Evolutionary conservation across 2,329 filamentous ascomycete species (phyloP), one percentile per base, ranked within the genome.

Genomic region (Trichoderma afroharzianum): DNA sequence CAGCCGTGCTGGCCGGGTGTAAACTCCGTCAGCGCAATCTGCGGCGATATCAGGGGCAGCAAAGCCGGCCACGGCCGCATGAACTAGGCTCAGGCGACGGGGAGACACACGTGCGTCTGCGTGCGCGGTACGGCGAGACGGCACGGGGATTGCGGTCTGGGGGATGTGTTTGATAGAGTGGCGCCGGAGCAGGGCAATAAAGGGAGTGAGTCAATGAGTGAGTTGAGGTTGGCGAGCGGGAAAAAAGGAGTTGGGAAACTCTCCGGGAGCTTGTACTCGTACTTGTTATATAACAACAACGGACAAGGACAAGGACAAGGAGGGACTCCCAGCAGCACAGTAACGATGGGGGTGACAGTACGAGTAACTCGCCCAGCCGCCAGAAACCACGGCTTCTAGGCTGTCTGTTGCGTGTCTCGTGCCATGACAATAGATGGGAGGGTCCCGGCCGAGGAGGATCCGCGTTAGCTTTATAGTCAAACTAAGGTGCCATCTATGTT

Each of bases 401-500:
- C 47, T 67, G 11, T 39, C 79, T 76, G 79, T 78, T 81, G 81
- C 79, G 76, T 80, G 79, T 81, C 80, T 83, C 80, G 81, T 83
- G 81, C 82, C 82, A 83, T 83, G 76, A 75, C 76, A 80, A 72
- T 76, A 76, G 76, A 79, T 76, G 76, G 78, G 79, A 75, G 72
- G 78, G 67, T 71, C 64, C 64, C 64, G 66, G 74, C 70, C 73
- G 75, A 71, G 68, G 76, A 77, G 78, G 80, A 79, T 79, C 79
- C 78, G 76, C 79, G 77, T 81, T 80, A 79, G 74, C 77, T 83
- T 83, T 82, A 82, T 81, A 81, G 76, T 77, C 71, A 74, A 74
- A 64, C 47, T 67, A 68, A 64, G 50, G 61, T 66, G 62, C 50
- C 55, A 69, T 69, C 63, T 33, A n/a, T 63, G 47, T 64, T 63